Percentiles rank a stretch among this genome's conserved stretches.
Conservation (phyloP, 139 green algal species). For the Pycnococcus provasolii region DNA sequence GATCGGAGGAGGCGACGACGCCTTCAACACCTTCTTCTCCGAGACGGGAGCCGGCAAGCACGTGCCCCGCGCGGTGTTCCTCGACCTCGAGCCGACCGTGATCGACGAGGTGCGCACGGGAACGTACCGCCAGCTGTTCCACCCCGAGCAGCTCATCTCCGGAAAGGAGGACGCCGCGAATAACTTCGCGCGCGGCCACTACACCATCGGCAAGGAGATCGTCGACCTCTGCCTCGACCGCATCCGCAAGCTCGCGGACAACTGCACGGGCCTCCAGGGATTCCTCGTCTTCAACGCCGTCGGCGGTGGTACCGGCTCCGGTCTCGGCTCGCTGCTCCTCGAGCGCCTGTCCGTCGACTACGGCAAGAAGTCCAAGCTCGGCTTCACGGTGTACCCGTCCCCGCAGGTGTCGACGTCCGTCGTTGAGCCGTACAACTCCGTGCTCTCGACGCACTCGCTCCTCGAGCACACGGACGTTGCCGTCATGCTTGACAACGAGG, state of each 20-base stretch:
- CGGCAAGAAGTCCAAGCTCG: constrained; percentile 99
- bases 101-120: constrained; percentile 50
- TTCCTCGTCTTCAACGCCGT: constrained; percentile 52
- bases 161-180: constrained; percentile 51
- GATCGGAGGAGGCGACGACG: constrained; percentile 41
- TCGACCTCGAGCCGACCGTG: constrained; percentile 51
- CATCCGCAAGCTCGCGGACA: constrained; percentile 47
- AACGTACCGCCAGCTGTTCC: constrained; percentile 51
- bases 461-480: constrained; percentile 50
- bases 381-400: constrained; percentile 48
- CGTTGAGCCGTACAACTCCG: constrained; percentile 51
- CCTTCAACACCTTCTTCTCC: constrained; percentile 57
- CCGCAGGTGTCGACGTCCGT: constrained; percentile 46
- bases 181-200: constrained; percentile 50
- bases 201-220: constrained; percentile 52
- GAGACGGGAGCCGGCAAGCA: constrained; percentile 53
- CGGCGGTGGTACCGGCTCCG: constrained; percentile 47
- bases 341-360: constrained; percentile 88
- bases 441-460: constrained; percentile 47
- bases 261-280: constrained; percentile 49
- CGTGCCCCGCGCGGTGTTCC: constrained; percentile 43
- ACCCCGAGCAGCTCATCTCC: constrained; percentile 51
- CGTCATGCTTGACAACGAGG: constrained; percentile 50
- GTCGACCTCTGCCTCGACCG: constrained; percentile 46
- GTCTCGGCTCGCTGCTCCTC: constrained; percentile 45